These are phyloP conservation scores for Ceratocystis lukuohia DNA, from an alignment of 2,329 filamentous ascomycete genomes.

Conservation along the genomic window DNA sequence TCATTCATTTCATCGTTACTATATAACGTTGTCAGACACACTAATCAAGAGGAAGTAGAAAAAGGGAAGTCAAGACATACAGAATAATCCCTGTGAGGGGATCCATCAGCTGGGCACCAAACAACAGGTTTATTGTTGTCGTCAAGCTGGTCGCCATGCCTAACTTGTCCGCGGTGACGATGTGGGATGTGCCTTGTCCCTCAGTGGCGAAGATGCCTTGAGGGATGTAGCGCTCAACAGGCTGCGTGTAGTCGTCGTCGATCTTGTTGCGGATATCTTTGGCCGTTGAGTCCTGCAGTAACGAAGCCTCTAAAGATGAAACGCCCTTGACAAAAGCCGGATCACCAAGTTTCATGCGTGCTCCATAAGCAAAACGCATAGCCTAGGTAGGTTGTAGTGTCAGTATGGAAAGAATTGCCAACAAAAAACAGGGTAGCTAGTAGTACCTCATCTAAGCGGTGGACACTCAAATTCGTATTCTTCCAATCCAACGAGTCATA, in stretches of 20 bases:
- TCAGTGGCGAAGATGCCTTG: conserved; percentile 50
- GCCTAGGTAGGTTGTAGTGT: conserved; percentile 33
- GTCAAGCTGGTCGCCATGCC: conserved; percentile 72
- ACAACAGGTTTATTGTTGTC: conserved; percentile 77
- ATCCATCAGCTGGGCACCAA: conserved; percentile 66
- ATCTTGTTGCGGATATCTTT: conserved; percentile 52
- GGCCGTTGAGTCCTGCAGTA: conserved; percentile 51
- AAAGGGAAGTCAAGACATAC: conserved; percentile 25
- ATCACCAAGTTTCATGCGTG: conserved; percentile 68
- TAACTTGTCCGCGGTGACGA: conserved; percentile 55
- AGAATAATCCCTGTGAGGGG: conserved; percentile 73
- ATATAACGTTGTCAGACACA: conserved; percentile 20
- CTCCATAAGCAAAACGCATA: conserved; percentile 76
- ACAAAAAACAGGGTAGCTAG: not conserved
- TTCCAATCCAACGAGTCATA: conserved; percentile 45
- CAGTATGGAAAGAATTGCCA: not conserved
- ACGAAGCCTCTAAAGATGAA: conserved; percentile 41
- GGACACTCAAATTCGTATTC: conserved; percentile 54
- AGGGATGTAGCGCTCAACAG: conserved; percentile 62
- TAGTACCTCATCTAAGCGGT: conserved; percentile 59
- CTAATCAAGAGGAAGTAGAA: conserved; percentile 7
- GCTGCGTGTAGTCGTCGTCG: conserved; percentile 55
- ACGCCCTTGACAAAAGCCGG: conserved; percentile 58
- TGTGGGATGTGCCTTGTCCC: conserved; percentile 60
- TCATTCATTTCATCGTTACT: conserved; percentile 58